These are phyloP conservation scores for Teratosphaeriaceae sp. DNA, from an alignment of 2,329 filamentous ascomycete species.

Conservation along the genomic window DNA sequence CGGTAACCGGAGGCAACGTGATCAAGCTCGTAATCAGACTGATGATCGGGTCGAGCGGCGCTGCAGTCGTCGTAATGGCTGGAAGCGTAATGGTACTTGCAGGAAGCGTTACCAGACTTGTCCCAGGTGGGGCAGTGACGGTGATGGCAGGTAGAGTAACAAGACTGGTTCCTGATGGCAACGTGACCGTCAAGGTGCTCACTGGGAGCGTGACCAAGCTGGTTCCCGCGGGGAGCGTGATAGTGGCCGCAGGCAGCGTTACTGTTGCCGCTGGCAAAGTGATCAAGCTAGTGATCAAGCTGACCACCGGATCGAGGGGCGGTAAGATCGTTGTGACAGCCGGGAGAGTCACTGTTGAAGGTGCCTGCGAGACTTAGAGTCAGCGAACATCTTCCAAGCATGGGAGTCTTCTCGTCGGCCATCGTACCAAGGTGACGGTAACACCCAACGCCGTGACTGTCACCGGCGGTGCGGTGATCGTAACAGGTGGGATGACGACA, in stretches of 20 bases:
- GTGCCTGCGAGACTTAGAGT: background rate
- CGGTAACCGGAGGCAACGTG: background rate
- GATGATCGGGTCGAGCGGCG: background rate
- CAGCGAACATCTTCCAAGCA: background rate
- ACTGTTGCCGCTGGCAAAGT: too few species aligned
- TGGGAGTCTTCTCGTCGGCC: background rate
- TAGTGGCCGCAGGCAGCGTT: background rate
- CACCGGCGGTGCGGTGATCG: background rate
- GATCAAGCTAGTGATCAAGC: background rate
- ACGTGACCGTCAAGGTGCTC: background rate
- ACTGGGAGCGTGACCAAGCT: background rate
- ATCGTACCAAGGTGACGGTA: background rate
- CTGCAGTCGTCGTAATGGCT: background rate
- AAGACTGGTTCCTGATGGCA: background rate
- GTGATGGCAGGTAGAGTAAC: background rate
- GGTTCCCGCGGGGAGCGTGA: background rate
- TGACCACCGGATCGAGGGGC: background rate
- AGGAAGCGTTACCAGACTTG: background rate
- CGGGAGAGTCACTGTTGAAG: background rate
- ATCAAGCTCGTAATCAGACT: background rate
- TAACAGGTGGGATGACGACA: background rate
- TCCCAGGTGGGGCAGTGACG: background rate
- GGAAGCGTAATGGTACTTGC: background rate
- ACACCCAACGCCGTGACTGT: background rate
- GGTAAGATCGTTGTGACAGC: background rate